Percentiles rank a stretch among this genome's conserved stretches.
phyloP scores from a whole-genome alignment of 2,329 filamentous ascomycete species.

The Beauveria asiatica region DNA sequence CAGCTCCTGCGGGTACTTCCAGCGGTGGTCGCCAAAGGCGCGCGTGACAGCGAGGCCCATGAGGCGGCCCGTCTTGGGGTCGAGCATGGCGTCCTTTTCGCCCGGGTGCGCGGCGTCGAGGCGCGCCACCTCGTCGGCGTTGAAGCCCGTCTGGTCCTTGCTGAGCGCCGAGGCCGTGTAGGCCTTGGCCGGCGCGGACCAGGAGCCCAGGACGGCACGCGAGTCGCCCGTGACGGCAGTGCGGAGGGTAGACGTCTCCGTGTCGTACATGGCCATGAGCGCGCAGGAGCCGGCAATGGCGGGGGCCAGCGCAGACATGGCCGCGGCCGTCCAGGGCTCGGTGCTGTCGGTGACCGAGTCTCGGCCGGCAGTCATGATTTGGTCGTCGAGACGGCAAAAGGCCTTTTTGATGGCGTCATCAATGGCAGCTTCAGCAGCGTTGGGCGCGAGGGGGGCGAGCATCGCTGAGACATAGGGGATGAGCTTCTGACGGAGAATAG shows the following conservation, averaged over 20 bases:
- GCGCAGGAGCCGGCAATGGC: constrained; percentile 51
- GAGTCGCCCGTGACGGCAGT: constrained; percentile 63
- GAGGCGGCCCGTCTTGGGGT: constrained; percentile 44
- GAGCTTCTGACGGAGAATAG: constrained; percentile 30
- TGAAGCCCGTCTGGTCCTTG: constrained; percentile 58
- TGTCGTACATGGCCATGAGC: constrained; percentile 54
- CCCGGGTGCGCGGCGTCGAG: constrained; percentile 52
- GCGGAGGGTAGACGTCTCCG: constrained; percentile 40
- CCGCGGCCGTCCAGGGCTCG: constrained; percentile 21
- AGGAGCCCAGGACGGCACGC: constrained; percentile 51
- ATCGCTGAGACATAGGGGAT: constrained; percentile 33
- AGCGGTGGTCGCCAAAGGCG: constrained; percentile 59
- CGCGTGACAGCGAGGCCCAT: constrained; percentile 54
- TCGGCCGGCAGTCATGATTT: constrained; percentile 36
- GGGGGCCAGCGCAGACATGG: constrained; percentile 25
- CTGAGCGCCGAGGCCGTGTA: constrained; percentile 50
- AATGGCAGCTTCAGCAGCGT: constrained; percentile 36
- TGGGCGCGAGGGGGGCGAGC: constrained; percentile 22
- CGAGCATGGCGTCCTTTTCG: constrained; percentile 46
- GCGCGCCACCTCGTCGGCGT: constrained; percentile 46
- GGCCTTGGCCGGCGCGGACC: constrained; percentile 29
- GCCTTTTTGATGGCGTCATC: constrained; percentile 47
- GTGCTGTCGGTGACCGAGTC: constrained; percentile 21
- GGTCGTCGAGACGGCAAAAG: constrained; percentile 49
- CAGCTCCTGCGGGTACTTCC: constrained; percentile 54